phyloP scores from a whole-genome alignment of 345 rosid genomes.

The Mercurialis annua region DNA sequence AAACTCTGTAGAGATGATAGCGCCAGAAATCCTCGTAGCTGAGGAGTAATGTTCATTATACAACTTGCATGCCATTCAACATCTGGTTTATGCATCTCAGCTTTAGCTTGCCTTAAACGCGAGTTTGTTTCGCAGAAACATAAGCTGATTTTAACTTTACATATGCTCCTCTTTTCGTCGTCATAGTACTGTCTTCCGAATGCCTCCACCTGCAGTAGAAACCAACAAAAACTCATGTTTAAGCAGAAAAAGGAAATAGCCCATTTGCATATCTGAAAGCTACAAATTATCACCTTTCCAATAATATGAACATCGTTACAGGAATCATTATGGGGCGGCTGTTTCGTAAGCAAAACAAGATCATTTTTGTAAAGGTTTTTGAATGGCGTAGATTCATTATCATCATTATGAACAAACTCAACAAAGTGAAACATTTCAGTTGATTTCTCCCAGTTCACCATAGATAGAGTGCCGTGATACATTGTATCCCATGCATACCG shows the following conservation, averaged over 20 bases:
- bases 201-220: slow-evolving; percentile 99
- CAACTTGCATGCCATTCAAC: slow-evolving; percentile 96
- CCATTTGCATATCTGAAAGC: too few relatives aligned
- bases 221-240: too few relatives aligned
- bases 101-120: slow-evolving; percentile 83
- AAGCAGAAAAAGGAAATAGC: slow-evolving; percentile 15
- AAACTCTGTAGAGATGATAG: slow-evolving; percentile 67
- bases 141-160: slow-evolving; percentile 65
- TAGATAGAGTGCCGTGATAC: slow-evolving; percentile 69
- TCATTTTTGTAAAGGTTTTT: slow-evolving; percentile 81
- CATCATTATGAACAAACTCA: slow-evolving; percentile 89
- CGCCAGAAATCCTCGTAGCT: slow-evolving; percentile 93
- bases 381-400: slow-evolving; percentile 45
- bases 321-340: slow-evolving; percentile 48
- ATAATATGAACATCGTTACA: slow-evolving; percentile 68
- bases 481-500: slow-evolving; percentile 80
- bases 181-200: slow-evolving; percentile 84
- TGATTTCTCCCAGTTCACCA: slow-evolving; percentile 88
- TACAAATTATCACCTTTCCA: slow-evolving; percentile 75
- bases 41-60: slow-evolving; percentile 82
- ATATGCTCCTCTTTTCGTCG: slow-evolving; percentile 67
- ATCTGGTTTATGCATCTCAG: slow-evolving; percentile 79
- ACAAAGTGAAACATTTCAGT: slow-evolving; percentile 91
- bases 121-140: slow-evolving; percentile 71
- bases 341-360: slow-evolving; percentile 85